Percentiles rank a stretch among this genome's conserved stretches.
Conservation (phyloP, 345 rosid genomes). For the Ceriops decandra region DNA sequence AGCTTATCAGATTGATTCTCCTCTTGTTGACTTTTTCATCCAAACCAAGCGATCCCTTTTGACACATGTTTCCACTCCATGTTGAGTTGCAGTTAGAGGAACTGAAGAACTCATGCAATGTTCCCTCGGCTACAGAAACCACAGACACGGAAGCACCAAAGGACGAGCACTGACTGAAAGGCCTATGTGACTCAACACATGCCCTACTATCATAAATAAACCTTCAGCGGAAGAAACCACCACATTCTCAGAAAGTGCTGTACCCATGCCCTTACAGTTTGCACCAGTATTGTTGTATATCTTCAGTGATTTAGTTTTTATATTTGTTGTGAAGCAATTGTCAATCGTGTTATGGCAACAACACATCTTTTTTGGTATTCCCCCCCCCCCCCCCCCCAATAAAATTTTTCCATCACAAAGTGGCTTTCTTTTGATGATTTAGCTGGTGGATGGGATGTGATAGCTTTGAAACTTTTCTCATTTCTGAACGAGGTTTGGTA, state of each 20-base stretch:
- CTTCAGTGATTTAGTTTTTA: background rate
- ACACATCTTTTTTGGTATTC: no score
- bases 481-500: no score
- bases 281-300: background rate
- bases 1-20: no score
- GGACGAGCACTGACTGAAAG: conserved; percentile 26
- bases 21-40: background rate
- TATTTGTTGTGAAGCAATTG: no score
- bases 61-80: background rate
- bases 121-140: conserved; percentile 27
- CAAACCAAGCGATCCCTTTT: background rate
- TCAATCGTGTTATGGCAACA: no score
- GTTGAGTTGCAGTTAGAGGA: conserved; percentile 51
- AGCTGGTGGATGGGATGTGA: no score
- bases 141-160: conserved; percentile 31
- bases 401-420: no score
- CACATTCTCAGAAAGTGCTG: no score
- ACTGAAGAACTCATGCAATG: conserved; percentile 31
- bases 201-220: background rate
- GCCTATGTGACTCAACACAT: conserved; percentile 3
- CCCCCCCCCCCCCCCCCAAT: no score
- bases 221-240: background rate
- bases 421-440: no score
- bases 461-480: no score
- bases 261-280: background rate